phyloP scores from a whole-genome alignment of 23 red algal genomes.

The Chondrus crispus region DNA sequence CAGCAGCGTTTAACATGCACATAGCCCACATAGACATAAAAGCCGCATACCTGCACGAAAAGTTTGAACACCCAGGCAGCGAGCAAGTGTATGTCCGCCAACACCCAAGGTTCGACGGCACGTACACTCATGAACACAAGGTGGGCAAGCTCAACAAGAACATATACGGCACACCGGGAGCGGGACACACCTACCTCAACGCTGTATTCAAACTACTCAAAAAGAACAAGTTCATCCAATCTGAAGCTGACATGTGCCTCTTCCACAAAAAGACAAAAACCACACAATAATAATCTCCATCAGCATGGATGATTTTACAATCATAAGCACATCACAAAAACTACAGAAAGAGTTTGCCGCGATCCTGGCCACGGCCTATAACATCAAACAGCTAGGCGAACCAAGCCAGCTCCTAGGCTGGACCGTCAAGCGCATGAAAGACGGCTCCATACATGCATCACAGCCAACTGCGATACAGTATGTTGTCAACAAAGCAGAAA shows the following conservation, averaged over 20 bases:
- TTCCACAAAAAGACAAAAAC: background rate
- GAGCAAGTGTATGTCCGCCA: background rate
- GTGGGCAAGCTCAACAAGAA: background rate
- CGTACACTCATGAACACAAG: background rate
- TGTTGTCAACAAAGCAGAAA: no score
- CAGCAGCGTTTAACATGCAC: background rate
- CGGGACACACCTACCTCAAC: background rate
- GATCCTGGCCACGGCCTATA: no score
- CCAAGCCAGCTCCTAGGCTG: no score
- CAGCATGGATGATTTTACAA: no score
- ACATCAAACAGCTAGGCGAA: no score
- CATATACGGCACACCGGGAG: background rate
- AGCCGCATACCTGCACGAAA: background rate
- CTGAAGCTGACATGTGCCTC: background rate
- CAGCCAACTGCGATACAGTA: no score
- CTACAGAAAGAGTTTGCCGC: no score
- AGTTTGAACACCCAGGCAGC: constrained; percentile 1
- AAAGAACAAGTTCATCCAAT: background rate
- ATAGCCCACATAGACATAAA: constrained; percentile 6
- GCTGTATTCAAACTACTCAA: background rate
- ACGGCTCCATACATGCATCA: no score
- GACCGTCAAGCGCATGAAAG: no score
- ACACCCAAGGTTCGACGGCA: background rate
- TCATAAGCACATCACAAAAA: no score
- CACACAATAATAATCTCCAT: no score